phyloP scores from a whole-genome alignment of 2,329 filamentous ascomycete genomes.

The Clarireedia homoeocarpa region DNA sequence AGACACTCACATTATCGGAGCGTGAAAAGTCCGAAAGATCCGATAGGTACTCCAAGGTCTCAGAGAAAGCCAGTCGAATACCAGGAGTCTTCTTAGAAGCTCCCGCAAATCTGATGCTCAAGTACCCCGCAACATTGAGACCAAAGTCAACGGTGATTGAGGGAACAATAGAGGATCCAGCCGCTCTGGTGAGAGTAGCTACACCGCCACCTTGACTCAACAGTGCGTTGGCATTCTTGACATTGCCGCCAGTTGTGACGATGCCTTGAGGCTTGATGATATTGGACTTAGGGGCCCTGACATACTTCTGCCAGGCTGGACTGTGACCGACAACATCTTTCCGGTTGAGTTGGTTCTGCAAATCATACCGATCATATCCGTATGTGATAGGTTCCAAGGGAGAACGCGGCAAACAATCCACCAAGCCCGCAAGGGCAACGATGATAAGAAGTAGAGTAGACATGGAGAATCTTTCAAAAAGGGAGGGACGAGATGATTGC shows the following conservation, averaged over 20 bases:
- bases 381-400: neutral
- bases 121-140: conserved; percentile 37
- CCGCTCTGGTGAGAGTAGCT: conserved; percentile 29
- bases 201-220: conserved; percentile 24
- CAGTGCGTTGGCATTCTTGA: conserved; percentile 32
- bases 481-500: neutral
- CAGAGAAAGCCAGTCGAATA: conserved; percentile 41
- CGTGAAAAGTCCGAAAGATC: conserved; percentile 41
- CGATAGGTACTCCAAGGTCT: conserved; percentile 38
- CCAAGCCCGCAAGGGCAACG: neutral
- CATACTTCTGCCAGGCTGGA: conserved; percentile 32
- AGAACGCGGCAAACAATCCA: neutral
- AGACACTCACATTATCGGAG: conserved; percentile 35
- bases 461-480: neutral
- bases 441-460: neutral
- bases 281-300: conserved; percentile 31
- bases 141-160: conserved; percentile 43
- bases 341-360: neutral
- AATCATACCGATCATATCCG: no score
- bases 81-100: conserved; percentile 29
- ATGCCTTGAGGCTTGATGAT: conserved; percentile 30
- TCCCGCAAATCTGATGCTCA: conserved; percentile 37
- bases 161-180: conserved; percentile 22
- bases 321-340: neutral
- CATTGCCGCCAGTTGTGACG: conserved; percentile 31